These are phyloP conservation scores for Populus tremula DNA, from an alignment of 345 rosid genomes.

Conservation along the genomic window DNA sequence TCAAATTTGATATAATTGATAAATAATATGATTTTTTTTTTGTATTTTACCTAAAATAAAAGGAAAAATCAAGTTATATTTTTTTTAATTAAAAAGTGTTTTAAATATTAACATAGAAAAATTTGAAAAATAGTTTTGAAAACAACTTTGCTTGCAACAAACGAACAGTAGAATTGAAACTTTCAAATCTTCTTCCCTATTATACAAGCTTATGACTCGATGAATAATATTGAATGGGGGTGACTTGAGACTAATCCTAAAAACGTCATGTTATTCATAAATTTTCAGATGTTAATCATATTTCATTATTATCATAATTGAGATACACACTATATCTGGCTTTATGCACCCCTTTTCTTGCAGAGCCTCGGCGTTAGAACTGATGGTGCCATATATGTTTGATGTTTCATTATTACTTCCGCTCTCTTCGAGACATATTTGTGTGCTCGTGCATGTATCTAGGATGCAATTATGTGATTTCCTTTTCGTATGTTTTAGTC, in stretches of 20 bases:
- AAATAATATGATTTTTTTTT: too few species aligned
- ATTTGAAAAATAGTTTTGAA: too few species aligned
- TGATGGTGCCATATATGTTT: not conserved
- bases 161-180: not conserved
- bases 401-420: not conserved
- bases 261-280: not conserved
- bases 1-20: too few species aligned
- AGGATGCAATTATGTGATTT: not conserved
- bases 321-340: not conserved
- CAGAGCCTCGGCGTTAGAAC: too few species aligned
- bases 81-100: too few species aligned
- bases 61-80: too few species aligned
- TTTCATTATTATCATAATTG: not conserved
- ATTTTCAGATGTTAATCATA: not conserved
- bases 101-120: too few species aligned
- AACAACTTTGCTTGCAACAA: too few species aligned
- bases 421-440: not conserved
- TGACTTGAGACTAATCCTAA: not conserved
- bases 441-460: not conserved
- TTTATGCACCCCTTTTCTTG: too few species aligned
- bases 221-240: not conserved
- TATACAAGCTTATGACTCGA: not conserved
- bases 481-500: not conserved
- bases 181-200: not conserved
- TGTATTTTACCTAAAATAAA: too few species aligned